phyloP scores from a whole-genome alignment of 768 basidiomycete genomes.

The Suillus luteus region DNA sequence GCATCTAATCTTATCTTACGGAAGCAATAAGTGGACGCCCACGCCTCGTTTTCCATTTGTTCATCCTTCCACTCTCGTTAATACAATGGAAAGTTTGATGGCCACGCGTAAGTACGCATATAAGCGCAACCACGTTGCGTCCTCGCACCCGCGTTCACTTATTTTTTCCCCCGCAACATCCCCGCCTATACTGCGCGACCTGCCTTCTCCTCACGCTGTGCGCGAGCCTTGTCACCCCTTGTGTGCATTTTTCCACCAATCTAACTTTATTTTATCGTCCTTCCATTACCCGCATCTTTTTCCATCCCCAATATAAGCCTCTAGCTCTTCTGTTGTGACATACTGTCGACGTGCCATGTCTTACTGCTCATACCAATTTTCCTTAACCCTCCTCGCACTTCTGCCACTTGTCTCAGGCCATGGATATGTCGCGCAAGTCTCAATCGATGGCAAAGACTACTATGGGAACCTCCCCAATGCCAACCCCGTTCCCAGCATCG shows the following conservation, averaged over 20 bases:
- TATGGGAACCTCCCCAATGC: slow-evolving; percentile 45
- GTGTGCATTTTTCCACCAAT: slow-evolving; percentile 13
- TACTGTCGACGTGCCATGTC: slow-evolving; percentile 1
- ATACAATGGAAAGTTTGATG: slow-evolving; percentile 12
- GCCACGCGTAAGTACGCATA: not conserved
- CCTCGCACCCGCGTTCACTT: slow-evolving; percentile 22
- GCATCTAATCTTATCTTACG: slow-evolving; percentile 17
- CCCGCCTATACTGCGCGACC: slow-evolving; percentile 12
- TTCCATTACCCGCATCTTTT: slow-evolving; percentile 6
- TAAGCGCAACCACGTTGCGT: slow-evolving; percentile 14
- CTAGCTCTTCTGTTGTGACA: not conserved
- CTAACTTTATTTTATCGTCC: slow-evolving; percentile 3
- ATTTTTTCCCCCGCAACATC: slow-evolving; percentile 22
- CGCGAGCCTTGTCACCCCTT: slow-evolving; percentile 12
- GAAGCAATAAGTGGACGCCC: not conserved
- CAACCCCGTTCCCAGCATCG: slow-evolving; percentile 40
- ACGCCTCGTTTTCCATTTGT: slow-evolving; percentile 8
- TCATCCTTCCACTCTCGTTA: not conserved
- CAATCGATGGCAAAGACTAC: slow-evolving; percentile 47
- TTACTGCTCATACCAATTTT: slow-evolving; percentile 1
- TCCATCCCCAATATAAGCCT: not conserved
- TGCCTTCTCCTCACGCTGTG: slow-evolving; percentile 6
- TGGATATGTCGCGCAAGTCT: slow-evolving; percentile 44
- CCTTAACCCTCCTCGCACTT: slow-evolving; percentile 12
- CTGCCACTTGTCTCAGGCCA: slow-evolving; percentile 36